Percentiles rank a stretch among this genome's conserved stretches.
Evolutionary conservation across 2,329 filamentous ascomycete genomes (phyloP).

Genomic region (Colletotrichum filicis): DNA sequence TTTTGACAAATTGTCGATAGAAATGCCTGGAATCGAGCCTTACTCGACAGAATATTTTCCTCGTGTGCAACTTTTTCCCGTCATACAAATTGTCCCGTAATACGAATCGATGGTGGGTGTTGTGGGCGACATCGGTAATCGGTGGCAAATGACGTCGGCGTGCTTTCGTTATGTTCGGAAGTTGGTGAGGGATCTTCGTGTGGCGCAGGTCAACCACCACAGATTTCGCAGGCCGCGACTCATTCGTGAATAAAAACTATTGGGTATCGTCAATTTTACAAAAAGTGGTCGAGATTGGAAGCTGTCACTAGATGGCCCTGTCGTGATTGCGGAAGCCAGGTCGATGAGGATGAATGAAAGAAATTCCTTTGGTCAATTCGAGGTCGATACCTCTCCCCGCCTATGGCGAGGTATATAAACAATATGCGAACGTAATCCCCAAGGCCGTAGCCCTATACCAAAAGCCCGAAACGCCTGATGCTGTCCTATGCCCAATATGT

Average conservation of each 20-base stretch:
- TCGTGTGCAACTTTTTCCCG: too few species aligned
- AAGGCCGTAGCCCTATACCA: conserved; percentile 6
- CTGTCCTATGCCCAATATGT: conserved; percentile 30
- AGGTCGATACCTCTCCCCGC: conserved; percentile 2
- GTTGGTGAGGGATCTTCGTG: conserved; percentile 16
- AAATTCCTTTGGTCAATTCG: conserved; percentile 18
- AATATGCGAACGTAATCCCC: conserved; percentile 21
- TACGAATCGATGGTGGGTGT: not conserved
- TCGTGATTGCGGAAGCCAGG: not conserved
- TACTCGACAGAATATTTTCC: not conserved
- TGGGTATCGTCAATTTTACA: not conserved
- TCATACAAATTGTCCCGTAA: not conserved
- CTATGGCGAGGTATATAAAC: conserved; percentile 23
- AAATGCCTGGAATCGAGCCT: not conserved
- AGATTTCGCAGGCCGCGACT: not conserved
- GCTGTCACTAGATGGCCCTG: not conserved
- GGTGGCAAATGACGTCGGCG: conserved; percentile 33
- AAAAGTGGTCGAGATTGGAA: not conserved
- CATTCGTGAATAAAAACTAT: not conserved
- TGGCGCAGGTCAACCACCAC: not conserved
- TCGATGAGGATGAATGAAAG: conserved; percentile 3
- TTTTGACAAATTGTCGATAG: not conserved
- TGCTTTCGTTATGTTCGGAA: not conserved
- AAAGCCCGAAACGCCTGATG: conserved; percentile 28
- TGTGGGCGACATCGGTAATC: not conserved